Evolutionary conservation across 805 yeast genomes (phyloP), one percentile per base, ranked within the genome.

Genomic region (Candida stauntonica): DNA sequence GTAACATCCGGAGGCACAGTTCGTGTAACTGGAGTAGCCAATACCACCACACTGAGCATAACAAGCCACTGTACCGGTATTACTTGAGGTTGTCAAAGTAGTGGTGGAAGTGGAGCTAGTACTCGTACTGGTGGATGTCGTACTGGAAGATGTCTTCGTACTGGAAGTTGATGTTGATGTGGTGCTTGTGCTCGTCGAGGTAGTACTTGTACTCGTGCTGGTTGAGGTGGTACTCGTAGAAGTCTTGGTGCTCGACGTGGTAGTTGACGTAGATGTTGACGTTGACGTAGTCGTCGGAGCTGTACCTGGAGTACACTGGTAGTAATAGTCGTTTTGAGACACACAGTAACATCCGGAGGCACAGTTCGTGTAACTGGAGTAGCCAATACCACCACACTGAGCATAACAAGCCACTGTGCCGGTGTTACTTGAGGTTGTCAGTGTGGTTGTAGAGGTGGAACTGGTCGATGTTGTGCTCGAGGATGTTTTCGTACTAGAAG

Each of bases 41-140:
- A 5, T 16, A 33, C 51, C 52, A 34, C 55, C 55, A 44, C 55
- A 48, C 19, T 40, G 47, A 5, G 35, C 48, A 21, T 43, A 29
- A 5, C 23, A 24, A 11, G 39, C 17, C 6, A 7, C 18, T 7
- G 14, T n/a, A 6, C 6, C 6, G 31, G 30, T 28, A 18, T 28
- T 28, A 18, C 12, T 26, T 2, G 39, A 32, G 18, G 26, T 15
- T n/a, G 31, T 16, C 6, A 33, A 15, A 12, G 20, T 14, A 9
- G 38, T 29, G 9, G 35, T 26, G 5, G 35, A 20, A n/a, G n/a
- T n/a, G 37, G n/a, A 21, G 24, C 24, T 21, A 21, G 11, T 26
- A 15, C n/a, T n/a, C n/a, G n/a, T n/a, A n/a, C n/a, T 26, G 28
- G 28, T 8, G 7, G 28, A 12, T 26, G 28, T 26, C 7, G 28